Conservation (phyloP, 139 green algal species). For the Micromonas pusilla region DNA sequence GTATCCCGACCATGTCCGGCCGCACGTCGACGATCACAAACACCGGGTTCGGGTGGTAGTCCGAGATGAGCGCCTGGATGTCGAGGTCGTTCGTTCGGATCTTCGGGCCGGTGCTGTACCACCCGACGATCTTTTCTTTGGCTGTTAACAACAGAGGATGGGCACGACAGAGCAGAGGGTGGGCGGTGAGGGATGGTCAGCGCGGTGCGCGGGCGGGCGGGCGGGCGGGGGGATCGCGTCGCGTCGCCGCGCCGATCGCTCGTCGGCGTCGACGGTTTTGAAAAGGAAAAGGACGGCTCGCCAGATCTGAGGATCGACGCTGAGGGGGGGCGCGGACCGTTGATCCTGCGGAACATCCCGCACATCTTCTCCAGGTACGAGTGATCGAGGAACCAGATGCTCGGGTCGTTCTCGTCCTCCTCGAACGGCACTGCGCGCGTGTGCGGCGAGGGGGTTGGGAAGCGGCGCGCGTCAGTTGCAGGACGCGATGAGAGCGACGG, state of each 20-base stretch:
- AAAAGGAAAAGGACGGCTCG: no score
- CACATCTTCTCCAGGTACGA: conserved; percentile 96
- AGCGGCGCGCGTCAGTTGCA: neutral
- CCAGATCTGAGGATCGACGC: no score
- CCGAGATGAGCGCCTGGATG: conserved; percentile 66
- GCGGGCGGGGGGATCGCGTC: neutral
- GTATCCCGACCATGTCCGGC: conserved; percentile 88
- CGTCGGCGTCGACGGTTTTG: no score
- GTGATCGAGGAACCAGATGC: conserved; percentile 99
- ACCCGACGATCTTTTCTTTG: conserved; percentile 88
- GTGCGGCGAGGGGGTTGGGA: neutral
- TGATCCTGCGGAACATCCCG: conserved; percentile 98
- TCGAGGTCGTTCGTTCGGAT: conserved; percentile 86
- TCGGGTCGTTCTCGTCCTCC: conserved; percentile 90
- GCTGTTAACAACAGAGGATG: no score
- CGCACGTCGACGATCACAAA: conserved; percentile 95
- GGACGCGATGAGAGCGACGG: no score
- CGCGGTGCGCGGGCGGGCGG: neutral
- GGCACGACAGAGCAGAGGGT: no score
- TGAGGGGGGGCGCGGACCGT: conserved; percentile 53
- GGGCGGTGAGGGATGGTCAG: no score
- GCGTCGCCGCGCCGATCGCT: no score
- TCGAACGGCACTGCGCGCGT: conserved; percentile 99
- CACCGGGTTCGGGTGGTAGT: conserved; percentile 75
- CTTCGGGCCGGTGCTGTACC: conserved; percentile 96